phyloP scores from a whole-genome alignment of 2,329 filamentous ascomycete genomes.

The Fusarium nisikadoi region DNA sequence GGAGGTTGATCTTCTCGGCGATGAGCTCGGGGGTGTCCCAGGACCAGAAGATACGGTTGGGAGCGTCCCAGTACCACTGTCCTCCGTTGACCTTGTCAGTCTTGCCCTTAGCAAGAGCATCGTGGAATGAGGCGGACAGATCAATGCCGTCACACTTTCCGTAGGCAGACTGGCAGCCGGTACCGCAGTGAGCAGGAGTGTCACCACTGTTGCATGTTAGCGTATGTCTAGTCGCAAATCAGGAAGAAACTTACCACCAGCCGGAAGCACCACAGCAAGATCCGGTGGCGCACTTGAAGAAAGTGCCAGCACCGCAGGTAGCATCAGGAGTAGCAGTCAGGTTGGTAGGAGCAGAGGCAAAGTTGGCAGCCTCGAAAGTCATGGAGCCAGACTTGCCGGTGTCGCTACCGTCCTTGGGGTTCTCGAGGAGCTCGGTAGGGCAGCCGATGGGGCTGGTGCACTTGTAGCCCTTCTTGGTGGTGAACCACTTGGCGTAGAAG shows the following conservation, averaged over 20 bases:
- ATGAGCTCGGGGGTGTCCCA: slow-evolving; percentile 65
- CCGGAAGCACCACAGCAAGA: slow-evolving; percentile 36
- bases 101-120: slow-evolving; percentile 53
- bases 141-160: slow-evolving; percentile 35
- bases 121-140: slow-evolving; percentile 50
- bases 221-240: fast-evolving
- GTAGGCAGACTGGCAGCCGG: slow-evolving; percentile 35
- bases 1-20: slow-evolving; percentile 58
- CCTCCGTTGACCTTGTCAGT: slow-evolving; percentile 61
- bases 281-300: slow-evolving; percentile 25
- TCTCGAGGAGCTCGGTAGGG: slow-evolving; percentile 67
- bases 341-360: slow-evolving; percentile 27
- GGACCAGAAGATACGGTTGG: slow-evolving; percentile 62
- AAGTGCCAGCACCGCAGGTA: slow-evolving; percentile 35
- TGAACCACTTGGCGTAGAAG: slow-evolving; percentile 77
- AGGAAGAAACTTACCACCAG: slow-evolving; percentile 32
- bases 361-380: slow-evolving; percentile 53
- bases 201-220: slow-evolving; percentile 18
- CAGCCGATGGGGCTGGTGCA: slow-evolving; percentile 67
- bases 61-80: slow-evolving; percentile 64
- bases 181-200: slow-evolving; percentile 33
- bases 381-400: slow-evolving; percentile 59
- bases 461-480: slow-evolving; percentile 57
- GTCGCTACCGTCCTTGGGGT: slow-evolving; percentile 65
- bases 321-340: slow-evolving; percentile 29